Conservation (phyloP, 2,329 filamentous ascomycete species). For the Diaporthe sp. region DNA sequence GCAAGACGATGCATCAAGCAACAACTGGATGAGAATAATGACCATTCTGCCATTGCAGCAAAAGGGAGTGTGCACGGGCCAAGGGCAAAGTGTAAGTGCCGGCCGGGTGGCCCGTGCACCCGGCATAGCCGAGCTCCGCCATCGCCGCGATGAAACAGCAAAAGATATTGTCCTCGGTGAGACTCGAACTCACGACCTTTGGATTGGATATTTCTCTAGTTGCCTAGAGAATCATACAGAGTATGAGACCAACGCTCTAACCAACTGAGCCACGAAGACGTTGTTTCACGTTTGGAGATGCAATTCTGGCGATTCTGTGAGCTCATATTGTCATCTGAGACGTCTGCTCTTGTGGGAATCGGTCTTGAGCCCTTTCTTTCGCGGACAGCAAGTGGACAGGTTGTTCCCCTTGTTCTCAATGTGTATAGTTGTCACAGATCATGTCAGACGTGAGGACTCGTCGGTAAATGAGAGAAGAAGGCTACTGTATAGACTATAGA, state of each 20-base stretch:
- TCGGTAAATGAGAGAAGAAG: not conserved
- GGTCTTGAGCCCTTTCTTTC: no score
- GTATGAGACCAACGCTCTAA: slow-evolving; percentile 55
- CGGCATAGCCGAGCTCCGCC: not conserved
- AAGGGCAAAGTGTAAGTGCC: no score
- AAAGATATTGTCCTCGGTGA: slow-evolving; percentile 35
- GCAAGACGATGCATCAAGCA: no score
- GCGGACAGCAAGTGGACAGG: not conserved
- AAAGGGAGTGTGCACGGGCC: no score
- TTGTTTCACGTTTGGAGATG: not conserved
- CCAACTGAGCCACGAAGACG: slow-evolving; percentile 53
- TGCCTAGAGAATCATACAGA: slow-evolving; percentile 31
- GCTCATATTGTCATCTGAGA: not conserved
- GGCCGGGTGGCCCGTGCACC: not conserved
- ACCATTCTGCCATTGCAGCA: no score
- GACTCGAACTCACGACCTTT: slow-evolving; percentile 45
- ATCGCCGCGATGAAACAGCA: not conserved
- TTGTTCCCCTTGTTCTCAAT: not conserved
- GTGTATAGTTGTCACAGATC: not conserved
- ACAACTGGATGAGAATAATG: no score
- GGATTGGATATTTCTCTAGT: slow-evolving; percentile 46
- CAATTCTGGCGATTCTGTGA: not conserved
- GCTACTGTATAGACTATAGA: not conserved
- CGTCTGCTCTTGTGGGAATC: no score
- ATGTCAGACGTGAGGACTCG: no score